Conservation (phyloP, 208 protist species). For the Tritrichomonas foetus region DNA sequence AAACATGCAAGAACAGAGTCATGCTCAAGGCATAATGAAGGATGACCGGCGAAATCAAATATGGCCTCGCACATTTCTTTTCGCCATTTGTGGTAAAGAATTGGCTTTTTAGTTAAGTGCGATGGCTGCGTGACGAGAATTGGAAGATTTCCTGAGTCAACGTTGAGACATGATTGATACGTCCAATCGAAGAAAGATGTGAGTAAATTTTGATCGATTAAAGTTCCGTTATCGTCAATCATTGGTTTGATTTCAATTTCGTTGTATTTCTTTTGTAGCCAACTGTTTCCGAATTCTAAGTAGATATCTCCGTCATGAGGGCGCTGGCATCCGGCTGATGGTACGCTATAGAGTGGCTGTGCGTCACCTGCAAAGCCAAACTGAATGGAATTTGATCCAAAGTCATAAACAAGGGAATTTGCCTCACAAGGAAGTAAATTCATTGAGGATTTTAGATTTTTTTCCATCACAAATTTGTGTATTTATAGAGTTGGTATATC, state of each 20-base stretch:
- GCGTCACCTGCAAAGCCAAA: constrained; percentile 34
- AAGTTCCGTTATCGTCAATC: not conserved
- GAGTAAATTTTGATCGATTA: not conserved
- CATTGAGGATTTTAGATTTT: no score
- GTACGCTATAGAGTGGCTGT: not conserved
- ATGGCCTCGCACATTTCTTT: not conserved
- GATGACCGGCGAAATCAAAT: constrained; percentile 23
- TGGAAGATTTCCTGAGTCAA: not conserved
- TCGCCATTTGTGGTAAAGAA: not conserved
- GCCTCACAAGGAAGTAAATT: no score
- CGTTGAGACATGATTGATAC: not conserved
- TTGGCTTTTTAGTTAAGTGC: not conserved
- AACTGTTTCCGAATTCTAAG: not conserved
- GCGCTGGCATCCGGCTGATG: not conserved
- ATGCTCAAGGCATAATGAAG: not conserved
- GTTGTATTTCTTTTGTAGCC: not conserved
- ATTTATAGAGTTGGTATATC: no score
- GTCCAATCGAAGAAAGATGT: constrained; percentile 9
- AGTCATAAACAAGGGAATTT: not conserved
- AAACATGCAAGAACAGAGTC: not conserved
- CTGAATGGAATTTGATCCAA: not conserved
- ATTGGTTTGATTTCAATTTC: not conserved
- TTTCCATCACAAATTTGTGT: no score
- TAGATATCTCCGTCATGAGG: not conserved
- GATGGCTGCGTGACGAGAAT: not conserved